Evolutionary conservation across 2,329 filamentous ascomycete genomes (phyloP), one percentile per base, ranked within the genome.

Genomic region (Dactylellina parvicollis): DNA sequence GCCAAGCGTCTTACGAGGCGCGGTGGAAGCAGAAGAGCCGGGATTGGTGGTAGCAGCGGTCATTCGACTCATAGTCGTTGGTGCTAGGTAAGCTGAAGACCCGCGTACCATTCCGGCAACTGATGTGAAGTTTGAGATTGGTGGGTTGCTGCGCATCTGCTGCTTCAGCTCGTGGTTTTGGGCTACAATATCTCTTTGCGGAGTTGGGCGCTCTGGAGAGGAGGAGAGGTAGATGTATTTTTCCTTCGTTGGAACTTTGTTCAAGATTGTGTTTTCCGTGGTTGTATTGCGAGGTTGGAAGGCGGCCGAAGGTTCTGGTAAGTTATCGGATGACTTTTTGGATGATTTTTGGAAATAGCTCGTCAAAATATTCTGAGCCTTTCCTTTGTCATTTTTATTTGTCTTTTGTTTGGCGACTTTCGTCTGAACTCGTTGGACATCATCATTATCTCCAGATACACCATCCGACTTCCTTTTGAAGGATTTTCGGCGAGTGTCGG

Each of bases 1-100:
- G 1, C 85, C 85, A 61, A 86, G 75, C n/a, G 84, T 85, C 75
- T 81, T 81, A 14, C 30, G 32, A 28, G 70, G 56, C 52, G 78
- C 80, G 32, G 66, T 32, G 42, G 30, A 52, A 0, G 65, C 30
- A 44, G 76, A 75, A 14, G 75, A 46, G n/a, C n/a, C n/a, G 52
- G 16, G 76, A 64, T 3, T 77, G 75, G 47, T 18, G 4, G 54
- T 20, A 18, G 46, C 60, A 12, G 46, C 14, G 10, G 18, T 20
- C 20, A 61, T 65, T 8, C 60, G 60, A 40, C 60, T 61, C 18
- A 75, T 52, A 42, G 66, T 64, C 30, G 73, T 75, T 12, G 73
- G 52, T 1, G 50, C 59, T 16, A 62, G 52, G 38, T 50, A 69
- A 24, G 20, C n/a, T n/a, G n/a, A 52, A 10, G 54, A 42, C 5